Conservation (phyloP, 176 grass and related monocot species). For the Aegilops speltoides region DNA sequence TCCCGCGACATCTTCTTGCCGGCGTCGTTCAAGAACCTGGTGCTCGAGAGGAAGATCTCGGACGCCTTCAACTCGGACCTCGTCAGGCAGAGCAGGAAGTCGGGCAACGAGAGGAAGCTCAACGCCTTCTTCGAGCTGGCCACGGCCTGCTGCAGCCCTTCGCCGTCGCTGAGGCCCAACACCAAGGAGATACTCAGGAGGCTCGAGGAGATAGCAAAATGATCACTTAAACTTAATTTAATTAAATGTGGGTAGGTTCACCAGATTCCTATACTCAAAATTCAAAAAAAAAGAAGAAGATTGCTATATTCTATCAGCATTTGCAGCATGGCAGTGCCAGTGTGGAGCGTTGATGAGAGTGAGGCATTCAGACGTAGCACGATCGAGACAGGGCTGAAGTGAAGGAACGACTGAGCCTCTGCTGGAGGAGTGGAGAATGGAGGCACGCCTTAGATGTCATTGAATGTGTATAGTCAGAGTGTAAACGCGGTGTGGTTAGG, state of each 20-base stretch:
- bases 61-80: slow-evolving; percentile 63
- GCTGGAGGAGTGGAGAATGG: neutral
- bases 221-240: neutral
- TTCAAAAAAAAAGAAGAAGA: neutral
- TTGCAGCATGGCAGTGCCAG: neutral
- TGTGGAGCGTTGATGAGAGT: neutral
- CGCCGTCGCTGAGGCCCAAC: slow-evolving; percentile 69
- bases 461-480: slow-evolving; percentile 7
- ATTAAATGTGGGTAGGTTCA: slow-evolving; percentile 12
- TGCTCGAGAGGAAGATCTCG: slow-evolving; percentile 72
- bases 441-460: neutral
- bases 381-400: neutral
- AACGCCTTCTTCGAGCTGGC: slow-evolving; percentile 57
- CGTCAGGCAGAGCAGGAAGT: slow-evolving; percentile 46
- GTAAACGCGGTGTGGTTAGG: neutral
- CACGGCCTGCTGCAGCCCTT: slow-evolving; percentile 64
- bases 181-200: slow-evolving; percentile 52
- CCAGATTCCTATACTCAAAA: neutral
- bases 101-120: slow-evolving; percentile 50
- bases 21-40: slow-evolving; percentile 60
- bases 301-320: slow-evolving; percentile 23
- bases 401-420: neutral
- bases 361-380: neutral
- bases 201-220: slow-evolving; percentile 64
- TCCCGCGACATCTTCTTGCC: slow-evolving; percentile 59